Evolutionary conservation across 2,329 filamentous ascomycete species (phyloP).

Genomic region (Fusarium sp.): DNA sequence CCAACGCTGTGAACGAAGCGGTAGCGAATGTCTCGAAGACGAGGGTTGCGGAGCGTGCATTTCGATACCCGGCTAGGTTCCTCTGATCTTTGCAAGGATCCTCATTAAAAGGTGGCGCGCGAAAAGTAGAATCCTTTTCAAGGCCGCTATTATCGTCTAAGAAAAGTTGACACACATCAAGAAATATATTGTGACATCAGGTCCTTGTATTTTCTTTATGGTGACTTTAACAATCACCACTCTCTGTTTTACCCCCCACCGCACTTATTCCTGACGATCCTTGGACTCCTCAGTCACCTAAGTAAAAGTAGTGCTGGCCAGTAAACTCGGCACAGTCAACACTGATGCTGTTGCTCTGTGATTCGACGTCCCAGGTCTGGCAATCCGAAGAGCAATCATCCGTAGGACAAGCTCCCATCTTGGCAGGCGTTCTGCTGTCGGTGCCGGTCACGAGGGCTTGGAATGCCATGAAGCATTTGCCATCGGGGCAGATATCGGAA

Average conservation of each 20-base stretch:
- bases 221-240: not conserved
- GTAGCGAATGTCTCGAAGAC: not conserved
- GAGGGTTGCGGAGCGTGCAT: not conserved
- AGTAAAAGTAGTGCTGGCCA: constrained; percentile 11
- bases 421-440: not conserved
- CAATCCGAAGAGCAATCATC: constrained; percentile 1
- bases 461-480: constrained; percentile 9
- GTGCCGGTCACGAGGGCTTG: not conserved
- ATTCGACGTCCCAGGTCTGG: constrained; percentile 2
- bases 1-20: accelerated
- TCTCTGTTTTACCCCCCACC: not conserved
- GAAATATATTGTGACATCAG: not conserved
- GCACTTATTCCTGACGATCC: not conserved
- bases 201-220: too few relatives aligned
- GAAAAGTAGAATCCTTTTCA: not conserved
- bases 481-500: not conserved
- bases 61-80: not conserved
- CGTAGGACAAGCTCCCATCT: constrained; percentile 4
- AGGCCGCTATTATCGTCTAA: too few relatives aligned
- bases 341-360: not conserved
- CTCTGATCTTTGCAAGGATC: not conserved
- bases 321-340: constrained; percentile 12
- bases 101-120: too few relatives aligned
- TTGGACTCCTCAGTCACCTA: not conserved
- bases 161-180: not conserved